Evolutionary conservation across 352 stramenopile species (phyloP), one percentile per base, ranked within the genome.

Genomic region (Pythium angustatum): DNA sequence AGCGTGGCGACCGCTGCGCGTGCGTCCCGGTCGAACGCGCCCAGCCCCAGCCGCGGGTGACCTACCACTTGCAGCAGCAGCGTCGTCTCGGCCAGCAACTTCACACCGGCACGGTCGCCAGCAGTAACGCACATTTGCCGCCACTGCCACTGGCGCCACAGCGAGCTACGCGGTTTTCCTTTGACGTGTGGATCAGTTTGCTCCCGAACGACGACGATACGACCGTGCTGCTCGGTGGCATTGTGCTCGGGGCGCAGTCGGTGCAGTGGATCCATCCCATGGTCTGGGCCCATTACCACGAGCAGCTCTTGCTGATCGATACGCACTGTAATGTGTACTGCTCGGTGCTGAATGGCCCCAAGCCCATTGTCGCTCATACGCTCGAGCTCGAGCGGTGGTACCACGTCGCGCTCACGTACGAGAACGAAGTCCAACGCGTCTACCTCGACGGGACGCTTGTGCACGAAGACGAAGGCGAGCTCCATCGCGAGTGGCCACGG

Each of bases 391-490:
- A 70, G 41, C 78, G 83, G 24, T 91, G 79, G 79, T 89, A 91
- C 57, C 80, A 91, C 65, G 65, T 89, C 31, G 76, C 79, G 8
- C 59, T 88, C 3, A 83, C 71, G 12, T 89, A 82, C 58, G 69
- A 73, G 7, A 71, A 71, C 24, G 50, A 53, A 24, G 49, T 81
- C 53, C 58, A 87, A 54, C 63, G 52, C 15, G 70, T 85, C n/a
- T 90, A 88, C 49, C 36, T 91, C 27, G 77, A 91, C 49, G 82
- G 82, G 14, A 73, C 83, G 51, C 68, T 85, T 38, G 75, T 79
- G 5, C 31, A 79, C 17, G 66, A 63, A 3, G 59, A 69, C 7
- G 26, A 68, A 8, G 78, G 78, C 28, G 48, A 62, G 31, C 64
- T 89, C 75, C 64, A 85, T 58, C 69, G 24, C 31, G 45, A 62